phyloP scores from a whole-genome alignment of 1,284 basidiomycete species.

The Stygiomarasmius scandens region DNA sequence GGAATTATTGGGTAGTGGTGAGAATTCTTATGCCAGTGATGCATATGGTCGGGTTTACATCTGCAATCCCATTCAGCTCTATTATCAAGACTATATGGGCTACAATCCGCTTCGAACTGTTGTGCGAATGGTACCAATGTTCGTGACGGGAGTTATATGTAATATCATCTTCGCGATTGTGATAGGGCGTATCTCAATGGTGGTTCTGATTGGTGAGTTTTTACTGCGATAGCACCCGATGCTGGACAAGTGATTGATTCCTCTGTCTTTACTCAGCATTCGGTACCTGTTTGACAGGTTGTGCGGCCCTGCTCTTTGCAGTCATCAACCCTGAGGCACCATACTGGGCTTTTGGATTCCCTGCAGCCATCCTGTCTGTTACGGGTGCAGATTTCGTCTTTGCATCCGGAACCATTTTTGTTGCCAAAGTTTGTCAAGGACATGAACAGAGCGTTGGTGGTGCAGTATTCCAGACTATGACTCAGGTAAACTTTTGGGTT shows the following conservation, averaged over 20 bases:
- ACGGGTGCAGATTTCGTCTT: constrained; percentile 84
- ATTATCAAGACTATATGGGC: constrained; percentile 15
- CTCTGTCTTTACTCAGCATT: constrained; percentile 33
- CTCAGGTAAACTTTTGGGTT: constrained; percentile 47
- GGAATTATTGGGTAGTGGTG: constrained; percentile 16
- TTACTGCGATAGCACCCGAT: neutral
- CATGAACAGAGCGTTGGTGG: constrained; percentile 82
- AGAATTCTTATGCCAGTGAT: neutral
- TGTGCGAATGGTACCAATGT: constrained; percentile 15
- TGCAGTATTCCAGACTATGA: constrained; percentile 78
- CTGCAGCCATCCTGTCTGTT: constrained; percentile 71
- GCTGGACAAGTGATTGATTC: neutral
- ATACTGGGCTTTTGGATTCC: constrained; percentile 86
- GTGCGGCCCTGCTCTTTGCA: constrained; percentile 74
- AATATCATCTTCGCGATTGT: constrained; percentile 13
- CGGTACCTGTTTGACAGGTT: constrained; percentile 64
- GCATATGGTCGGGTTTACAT: neutral
- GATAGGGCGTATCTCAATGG: constrained; percentile 9
- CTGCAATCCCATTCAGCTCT: constrained; percentile 1
- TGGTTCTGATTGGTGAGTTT: constrained; percentile 10
- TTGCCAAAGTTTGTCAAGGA: constrained; percentile 70
- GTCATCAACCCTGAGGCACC: constrained; percentile 59
- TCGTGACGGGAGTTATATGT: constrained; percentile 13
- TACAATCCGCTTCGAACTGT: constrained; percentile 8
- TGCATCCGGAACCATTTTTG: constrained; percentile 73